phyloP scores from a whole-genome alignment of 257 asterid species.

The Solanum pinnatisectum region DNA sequence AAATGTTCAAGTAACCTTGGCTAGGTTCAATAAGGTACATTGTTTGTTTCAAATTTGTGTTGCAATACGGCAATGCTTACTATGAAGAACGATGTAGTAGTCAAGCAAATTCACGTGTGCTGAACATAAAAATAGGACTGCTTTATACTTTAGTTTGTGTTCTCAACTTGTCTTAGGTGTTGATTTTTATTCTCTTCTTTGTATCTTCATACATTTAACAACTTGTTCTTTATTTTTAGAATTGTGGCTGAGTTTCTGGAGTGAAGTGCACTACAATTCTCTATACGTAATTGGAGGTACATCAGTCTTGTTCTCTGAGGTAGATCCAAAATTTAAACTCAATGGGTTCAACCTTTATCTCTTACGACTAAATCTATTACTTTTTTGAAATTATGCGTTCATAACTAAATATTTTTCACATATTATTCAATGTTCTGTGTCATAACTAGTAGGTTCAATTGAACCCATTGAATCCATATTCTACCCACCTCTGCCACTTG shows the following conservation, averaged over 20 bases:
- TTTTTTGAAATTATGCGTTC: background rate
- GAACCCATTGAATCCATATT: background rate
- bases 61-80: background rate
- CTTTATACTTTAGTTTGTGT: background rate
- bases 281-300: constrained; percentile 78
- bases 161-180: background rate
- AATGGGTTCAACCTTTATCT: background rate
- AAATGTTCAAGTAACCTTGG: background rate
- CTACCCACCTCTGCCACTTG: background rate
- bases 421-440: background rate
- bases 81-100: background rate
- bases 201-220: background rate
- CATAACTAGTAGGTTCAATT: background rate
- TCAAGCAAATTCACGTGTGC: background rate
- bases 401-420: background rate
- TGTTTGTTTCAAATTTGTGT: background rate
- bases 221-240: constrained; percentile 20
- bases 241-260: constrained; percentile 98
- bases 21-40: background rate
- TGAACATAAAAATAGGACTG: background rate
- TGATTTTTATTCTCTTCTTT: background rate
- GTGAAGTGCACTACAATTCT: constrained; percentile 90
- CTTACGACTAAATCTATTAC: background rate
- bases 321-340: background rate
- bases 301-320: background rate